phyloP scores from a whole-genome alignment of 805 yeast genomes.

The Myxozyma vanderwaltii region DNA sequence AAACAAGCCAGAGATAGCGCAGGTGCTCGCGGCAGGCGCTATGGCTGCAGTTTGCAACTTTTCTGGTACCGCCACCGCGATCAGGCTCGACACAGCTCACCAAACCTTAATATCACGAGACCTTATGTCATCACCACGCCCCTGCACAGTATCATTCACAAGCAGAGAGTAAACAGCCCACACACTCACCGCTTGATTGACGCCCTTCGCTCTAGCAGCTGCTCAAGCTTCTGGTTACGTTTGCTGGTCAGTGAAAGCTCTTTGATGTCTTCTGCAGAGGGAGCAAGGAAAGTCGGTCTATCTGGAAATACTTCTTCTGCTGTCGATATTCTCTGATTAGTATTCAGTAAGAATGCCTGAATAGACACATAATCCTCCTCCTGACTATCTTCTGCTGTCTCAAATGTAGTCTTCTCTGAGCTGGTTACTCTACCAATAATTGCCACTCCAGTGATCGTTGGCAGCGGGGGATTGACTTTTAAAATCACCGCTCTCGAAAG shows the following conservation, averaged over 20 bases:
- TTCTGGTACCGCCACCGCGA: not conserved
- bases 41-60: too few relatives aligned
- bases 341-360: not conserved
- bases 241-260: slow-evolving; percentile 7
- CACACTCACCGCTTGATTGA: not conserved
- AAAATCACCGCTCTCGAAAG: slow-evolving; percentile 12
- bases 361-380: not conserved
- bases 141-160: too few relatives aligned
- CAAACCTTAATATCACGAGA: too few relatives aligned
- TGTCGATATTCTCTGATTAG: not conserved
- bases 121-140: too few relatives aligned
- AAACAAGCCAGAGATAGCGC: too few relatives aligned
- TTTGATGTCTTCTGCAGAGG: slow-evolving; percentile 23
- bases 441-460: not conserved
- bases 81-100: too few relatives aligned
- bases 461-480: slow-evolving; percentile 3
- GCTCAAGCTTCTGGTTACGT: slow-evolving; percentile 18
- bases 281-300: slow-evolving; percentile 13
- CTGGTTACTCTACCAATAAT: slow-evolving; percentile 5
- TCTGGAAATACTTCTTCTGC: not conserved
- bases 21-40: too few relatives aligned
- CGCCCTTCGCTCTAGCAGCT: slow-evolving; percentile 9
- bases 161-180: too few relatives aligned
- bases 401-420: not conserved
- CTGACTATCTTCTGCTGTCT: not conserved